Percentiles rank a stretch among this genome's conserved stretches.
Conservation (phyloP, 1,284 basidiomycete species). For the Leccinum fuscescens region DNA sequence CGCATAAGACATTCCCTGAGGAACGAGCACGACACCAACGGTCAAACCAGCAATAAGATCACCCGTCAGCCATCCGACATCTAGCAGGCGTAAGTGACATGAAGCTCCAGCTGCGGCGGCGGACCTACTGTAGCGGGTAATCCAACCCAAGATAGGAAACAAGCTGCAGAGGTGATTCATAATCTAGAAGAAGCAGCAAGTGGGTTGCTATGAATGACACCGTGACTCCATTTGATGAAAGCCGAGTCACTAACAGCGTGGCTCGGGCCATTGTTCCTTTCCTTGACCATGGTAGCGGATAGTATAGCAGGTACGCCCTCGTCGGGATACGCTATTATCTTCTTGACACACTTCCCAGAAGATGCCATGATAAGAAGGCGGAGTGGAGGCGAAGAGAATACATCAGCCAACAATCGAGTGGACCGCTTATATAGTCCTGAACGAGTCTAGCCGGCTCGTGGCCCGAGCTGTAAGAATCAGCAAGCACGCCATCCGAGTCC, state of each 20-base stretch:
- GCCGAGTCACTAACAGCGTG: slow-evolving; percentile 41
- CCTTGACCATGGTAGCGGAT: slow-evolving; percentile 50
- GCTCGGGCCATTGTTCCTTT: slow-evolving; percentile 41
- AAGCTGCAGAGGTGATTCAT: slow-evolving; percentile 62
- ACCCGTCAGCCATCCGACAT: slow-evolving; percentile 71
- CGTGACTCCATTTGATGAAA: not conserved
- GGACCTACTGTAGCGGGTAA: slow-evolving; percentile 75
- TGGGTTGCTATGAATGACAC: not conserved
- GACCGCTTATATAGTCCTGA: not conserved
- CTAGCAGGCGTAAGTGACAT: slow-evolving; percentile 35
- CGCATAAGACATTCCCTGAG: slow-evolving; percentile 86
- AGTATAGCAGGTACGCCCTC: slow-evolving; percentile 56
- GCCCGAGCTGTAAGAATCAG: not conserved
- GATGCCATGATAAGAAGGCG: slow-evolving; percentile 36
- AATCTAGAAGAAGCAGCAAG: slow-evolving; percentile 38
- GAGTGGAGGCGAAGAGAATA: not conserved
- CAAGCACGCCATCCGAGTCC: not conserved
- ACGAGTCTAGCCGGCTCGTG: not conserved
- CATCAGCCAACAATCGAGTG: not conserved
- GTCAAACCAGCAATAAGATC: slow-evolving; percentile 89
- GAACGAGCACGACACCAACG: slow-evolving; percentile 89
- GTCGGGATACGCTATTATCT: slow-evolving; percentile 55
- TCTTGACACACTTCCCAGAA: slow-evolving; percentile 52
- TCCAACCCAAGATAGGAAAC: slow-evolving; percentile 85
- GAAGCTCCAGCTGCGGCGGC: not conserved